Conservation (phyloP, 768 basidiomycete species). For the Suillus alpinus region DNA sequence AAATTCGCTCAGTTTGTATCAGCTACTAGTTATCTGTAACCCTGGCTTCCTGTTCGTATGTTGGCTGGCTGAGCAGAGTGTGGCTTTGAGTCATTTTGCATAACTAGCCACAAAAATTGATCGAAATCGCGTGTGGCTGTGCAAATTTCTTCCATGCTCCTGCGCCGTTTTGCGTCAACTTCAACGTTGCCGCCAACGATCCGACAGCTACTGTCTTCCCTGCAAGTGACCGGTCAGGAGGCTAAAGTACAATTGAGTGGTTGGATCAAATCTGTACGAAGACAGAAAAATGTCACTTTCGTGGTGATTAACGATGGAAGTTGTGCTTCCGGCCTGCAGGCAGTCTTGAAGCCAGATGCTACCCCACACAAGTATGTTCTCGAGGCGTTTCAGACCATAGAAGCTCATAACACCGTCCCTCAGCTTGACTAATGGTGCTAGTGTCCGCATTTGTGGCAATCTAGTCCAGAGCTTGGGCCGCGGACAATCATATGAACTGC, state of each 20-base stretch:
- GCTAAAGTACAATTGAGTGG: slow-evolving; percentile 54
- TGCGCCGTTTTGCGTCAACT: slow-evolving; percentile 28
- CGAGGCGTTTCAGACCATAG: not conserved
- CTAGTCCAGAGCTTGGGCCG: slow-evolving; percentile 45
- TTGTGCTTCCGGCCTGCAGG: slow-evolving; percentile 66
- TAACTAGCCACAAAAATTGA: not conserved
- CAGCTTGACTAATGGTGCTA: slow-evolving; percentile 54
- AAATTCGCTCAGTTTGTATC: slow-evolving; percentile 21
- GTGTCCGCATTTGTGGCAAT: slow-evolving; percentile 48
- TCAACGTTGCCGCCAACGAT: slow-evolving; percentile 30
- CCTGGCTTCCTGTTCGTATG: slow-evolving; percentile 5
- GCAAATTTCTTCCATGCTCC: slow-evolving; percentile 20
- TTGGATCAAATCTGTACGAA: slow-evolving; percentile 83
- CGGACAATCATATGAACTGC: slow-evolving; percentile 52
- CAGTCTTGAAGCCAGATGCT: slow-evolving; percentile 56
- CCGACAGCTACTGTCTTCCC: slow-evolving; percentile 35
- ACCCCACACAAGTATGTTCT: slow-evolving; percentile 32
- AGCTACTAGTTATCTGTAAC: slow-evolving; percentile 8
- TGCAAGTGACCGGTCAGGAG: slow-evolving; percentile 5
- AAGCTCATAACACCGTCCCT: not conserved
- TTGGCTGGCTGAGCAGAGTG: not conserved
- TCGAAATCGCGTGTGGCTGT: slow-evolving; percentile 24
- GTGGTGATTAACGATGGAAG: slow-evolving; percentile 83
- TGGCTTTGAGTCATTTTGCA: not conserved
- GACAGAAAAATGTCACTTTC: slow-evolving; percentile 88